Base-by-base conservation (phyloP, 768 basidiomycete species). In the Tylopilus rubrobrunneus region DNA sequence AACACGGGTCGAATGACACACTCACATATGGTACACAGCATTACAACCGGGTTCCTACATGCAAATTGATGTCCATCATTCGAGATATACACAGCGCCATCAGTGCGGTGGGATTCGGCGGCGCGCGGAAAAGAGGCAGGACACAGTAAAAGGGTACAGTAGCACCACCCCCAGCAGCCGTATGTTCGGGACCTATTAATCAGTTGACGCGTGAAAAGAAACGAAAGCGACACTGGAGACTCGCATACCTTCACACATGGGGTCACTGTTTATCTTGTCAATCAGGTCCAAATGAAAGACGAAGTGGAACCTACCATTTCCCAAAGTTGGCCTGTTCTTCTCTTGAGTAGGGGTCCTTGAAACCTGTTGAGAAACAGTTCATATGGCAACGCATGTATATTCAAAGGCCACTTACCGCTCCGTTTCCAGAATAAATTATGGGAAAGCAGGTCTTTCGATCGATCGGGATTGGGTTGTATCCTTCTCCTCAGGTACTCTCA, bases 281-380 rank as follows among this genome's bases (percentile, higher is more conserved):
- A 21, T 49, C 40, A n/a, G n/a, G 4, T 7, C 34, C 5, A 42
- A 41, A 40, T 25, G 21, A 2, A 41, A 34, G 7, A 2, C 1
- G 1, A 23, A 34, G 25, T 0, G 19, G 9, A 3, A 42, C 74
- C 44, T 60, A 79, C 80, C 84, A 85, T 63, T 79, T 78, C 0
- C 70, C 67, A 60, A 84, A 85, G 44, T 76, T 74, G 1, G 71
- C 48, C 58, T 79, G 78, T 48, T 84, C 81, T 40, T 83, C 80
- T n/a, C 72, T 73, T 19, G 81, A 76, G 55, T 85, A 85, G 0
- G 83, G 83, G 62, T 85, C 83, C 72, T 77, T 82, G 70, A 84
- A 85, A 10, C 79, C 83, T 83, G 44, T n/a, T 4, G 37, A 39
- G 3, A 4, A 5, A 19, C 19, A 19, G 19, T 19, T 19, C 19